These are phyloP conservation scores for Panaeolus cyanescens DNA, from an alignment of 768 basidiomycete genomes.

Conservation along the genomic window DNA sequence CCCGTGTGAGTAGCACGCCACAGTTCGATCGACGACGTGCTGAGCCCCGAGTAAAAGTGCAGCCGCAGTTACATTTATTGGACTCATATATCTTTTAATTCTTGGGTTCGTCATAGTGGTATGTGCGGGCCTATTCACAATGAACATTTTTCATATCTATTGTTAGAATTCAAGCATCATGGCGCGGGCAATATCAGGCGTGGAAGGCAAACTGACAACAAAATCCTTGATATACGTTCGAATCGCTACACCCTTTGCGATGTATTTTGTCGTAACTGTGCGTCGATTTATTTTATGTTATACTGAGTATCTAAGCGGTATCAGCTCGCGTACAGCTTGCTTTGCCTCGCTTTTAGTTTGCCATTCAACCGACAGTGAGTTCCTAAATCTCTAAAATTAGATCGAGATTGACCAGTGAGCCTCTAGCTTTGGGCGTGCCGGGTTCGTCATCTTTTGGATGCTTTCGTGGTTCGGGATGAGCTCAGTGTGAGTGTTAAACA, in stretches of 20 bases:
- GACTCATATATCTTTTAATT: constrained; percentile 56
- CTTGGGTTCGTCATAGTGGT: constrained; percentile 42
- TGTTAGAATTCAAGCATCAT: constrained; percentile 25
- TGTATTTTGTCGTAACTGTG: constrained; percentile 41
- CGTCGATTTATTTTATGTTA: constrained; percentile 7
- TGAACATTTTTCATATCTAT: neutral
- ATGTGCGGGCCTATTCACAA: constrained; percentile 12
- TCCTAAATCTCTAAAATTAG: neutral
- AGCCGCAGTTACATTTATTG: constrained; percentile 54
- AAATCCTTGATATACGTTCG: constrained; percentile 36
- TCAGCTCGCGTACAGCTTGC: constrained; percentile 59
- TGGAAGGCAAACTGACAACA: constrained; percentile 30
- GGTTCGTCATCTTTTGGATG: constrained; percentile 75
- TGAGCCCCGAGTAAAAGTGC: constrained; percentile 36
- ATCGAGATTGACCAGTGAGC: neutral
- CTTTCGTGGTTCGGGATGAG: constrained; percentile 65
- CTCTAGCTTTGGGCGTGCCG: constrained; percentile 47
- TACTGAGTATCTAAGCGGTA: neutral
- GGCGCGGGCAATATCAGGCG: constrained; percentile 40
- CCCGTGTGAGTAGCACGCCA: constrained; percentile 48
- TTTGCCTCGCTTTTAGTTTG: constrained; percentile 63
- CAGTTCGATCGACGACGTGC: neutral
- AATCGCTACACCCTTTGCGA: constrained; percentile 28
- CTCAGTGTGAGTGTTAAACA: constrained; percentile 43
- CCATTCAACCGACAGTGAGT: constrained; percentile 50